These are phyloP conservation scores for Yamadazyma laniorum DNA, from an alignment of 805 yeast genomes.

Conservation along the genomic window DNA sequence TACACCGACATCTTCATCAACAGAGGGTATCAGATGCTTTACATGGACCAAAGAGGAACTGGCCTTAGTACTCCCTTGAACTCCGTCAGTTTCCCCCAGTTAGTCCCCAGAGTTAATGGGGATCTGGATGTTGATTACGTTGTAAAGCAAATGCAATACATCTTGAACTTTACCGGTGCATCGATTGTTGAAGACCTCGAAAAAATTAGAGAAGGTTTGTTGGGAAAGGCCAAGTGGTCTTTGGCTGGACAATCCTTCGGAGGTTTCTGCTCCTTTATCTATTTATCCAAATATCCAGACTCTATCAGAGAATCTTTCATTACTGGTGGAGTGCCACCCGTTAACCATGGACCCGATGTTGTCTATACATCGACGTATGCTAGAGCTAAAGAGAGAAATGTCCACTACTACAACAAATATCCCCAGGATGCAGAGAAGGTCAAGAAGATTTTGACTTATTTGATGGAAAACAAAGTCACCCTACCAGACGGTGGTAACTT, in stretches of 20 bases:
- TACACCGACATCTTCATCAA: constrained; percentile 23
- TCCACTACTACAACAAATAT: constrained; percentile 46
- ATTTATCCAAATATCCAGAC: constrained; percentile 44
- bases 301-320: constrained; percentile 44
- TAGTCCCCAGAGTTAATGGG: constrained; percentile 13
- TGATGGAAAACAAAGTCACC: constrained; percentile 24
- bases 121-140: constrained; percentile 17
- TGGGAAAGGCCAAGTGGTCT: constrained; percentile 45
- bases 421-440: constrained; percentile 47
- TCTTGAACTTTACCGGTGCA: constrained; percentile 52
- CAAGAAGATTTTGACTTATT: constrained; percentile 32
- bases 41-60: constrained; percentile 62
- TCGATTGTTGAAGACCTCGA: constrained; percentile 53
- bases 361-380: constrained; percentile 49
- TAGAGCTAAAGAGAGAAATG: constrained; percentile 47
- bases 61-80: constrained; percentile 52
- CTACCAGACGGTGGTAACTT: constrained; percentile 54
- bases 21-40: constrained; percentile 43
- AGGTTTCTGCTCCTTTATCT: constrained; percentile 51
- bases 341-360: constrained; percentile 42
- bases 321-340: constrained; percentile 62
- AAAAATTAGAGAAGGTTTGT: constrained; percentile 36
- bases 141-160: constrained; percentile 34
- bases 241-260: constrained; percentile 57
- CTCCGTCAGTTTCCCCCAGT: constrained; percentile 20